Percentiles rank a stretch among this genome's conserved stretches.
Evolutionary conservation across 1,284 basidiomycete species (phyloP).

Genomic region (Ceratobasidium sp.): DNA sequence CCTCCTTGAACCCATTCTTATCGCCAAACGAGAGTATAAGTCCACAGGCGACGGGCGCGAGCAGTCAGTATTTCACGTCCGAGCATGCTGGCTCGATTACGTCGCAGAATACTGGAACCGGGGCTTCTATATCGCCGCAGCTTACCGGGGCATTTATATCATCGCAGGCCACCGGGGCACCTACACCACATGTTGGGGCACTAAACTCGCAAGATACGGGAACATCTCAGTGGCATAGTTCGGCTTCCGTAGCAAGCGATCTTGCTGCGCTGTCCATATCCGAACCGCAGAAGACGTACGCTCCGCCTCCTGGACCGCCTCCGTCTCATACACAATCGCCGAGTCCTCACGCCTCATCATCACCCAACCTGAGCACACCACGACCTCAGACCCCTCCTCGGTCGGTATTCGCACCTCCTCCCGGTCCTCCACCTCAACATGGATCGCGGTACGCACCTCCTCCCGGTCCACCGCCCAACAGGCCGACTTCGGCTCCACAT

Average conservation of each 20-base stretch:
- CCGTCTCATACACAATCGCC: constrained; percentile 15
- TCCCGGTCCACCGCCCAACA: constrained; percentile 43
- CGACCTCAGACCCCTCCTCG: constrained; percentile 1
- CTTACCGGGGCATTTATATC: not conserved
- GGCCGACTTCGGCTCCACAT: constrained; percentile 11
- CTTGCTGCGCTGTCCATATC: constrained; percentile 11
- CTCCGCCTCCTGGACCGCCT: constrained; percentile 26
- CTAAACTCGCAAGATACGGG: constrained; percentile 38
- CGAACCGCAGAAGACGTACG: constrained; percentile 5
- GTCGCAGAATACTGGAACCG: not conserved
- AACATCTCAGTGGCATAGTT: not conserved
- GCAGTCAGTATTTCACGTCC: constrained; percentile 36
- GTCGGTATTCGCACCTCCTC: constrained; percentile 27
- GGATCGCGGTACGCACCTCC: constrained; percentile 42
- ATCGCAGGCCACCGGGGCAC: not conserved
- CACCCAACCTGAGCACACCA: not conserved
- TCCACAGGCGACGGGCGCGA: constrained; percentile 32
- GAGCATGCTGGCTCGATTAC: not conserved
- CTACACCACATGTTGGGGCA: constrained; percentile 6
- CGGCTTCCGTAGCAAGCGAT: not conserved
- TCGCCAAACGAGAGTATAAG: constrained; percentile 26
- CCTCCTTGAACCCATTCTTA: constrained; percentile 39
- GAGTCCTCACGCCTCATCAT: not conserved
- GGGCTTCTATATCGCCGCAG: not conserved
- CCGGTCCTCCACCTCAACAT: constrained; percentile 11